Percentiles rank a stretch among this genome's conserved stretches.
Evolutionary conservation across 1,139 yeast species (phyloP).

Genomic region (Saccharomyces hybrid): DNA sequence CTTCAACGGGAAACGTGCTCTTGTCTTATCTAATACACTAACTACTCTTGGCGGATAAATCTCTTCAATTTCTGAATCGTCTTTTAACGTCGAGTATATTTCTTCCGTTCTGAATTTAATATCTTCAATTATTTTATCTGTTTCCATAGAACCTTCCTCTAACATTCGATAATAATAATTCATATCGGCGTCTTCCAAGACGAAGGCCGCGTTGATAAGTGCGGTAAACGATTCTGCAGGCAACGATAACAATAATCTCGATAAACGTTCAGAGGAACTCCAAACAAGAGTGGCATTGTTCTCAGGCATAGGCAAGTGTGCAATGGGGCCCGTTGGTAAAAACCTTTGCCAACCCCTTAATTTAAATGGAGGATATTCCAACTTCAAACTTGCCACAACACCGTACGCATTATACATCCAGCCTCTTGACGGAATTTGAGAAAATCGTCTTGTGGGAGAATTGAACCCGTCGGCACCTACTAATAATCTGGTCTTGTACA

Average conservation of each 20-base stretch:
- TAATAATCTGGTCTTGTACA: constrained; percentile 59
- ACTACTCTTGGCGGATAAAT: constrained; percentile 61
- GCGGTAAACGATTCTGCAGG: constrained; percentile 57
- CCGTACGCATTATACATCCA: constrained; percentile 90
- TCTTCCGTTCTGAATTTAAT: constrained; percentile 62
- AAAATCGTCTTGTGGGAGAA: constrained; percentile 81
- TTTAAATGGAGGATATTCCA: constrained; percentile 64
- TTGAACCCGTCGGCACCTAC: constrained; percentile 96
- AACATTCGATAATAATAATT: constrained; percentile 60
- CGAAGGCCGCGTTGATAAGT: constrained; percentile 79
- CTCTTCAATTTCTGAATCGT: constrained; percentile 43
- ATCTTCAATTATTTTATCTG: constrained; percentile 54
- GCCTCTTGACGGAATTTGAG: constrained; percentile 79
- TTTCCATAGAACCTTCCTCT: constrained; percentile 32
- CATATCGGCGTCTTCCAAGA: constrained; percentile 69
- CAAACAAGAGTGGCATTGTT: constrained; percentile 86
- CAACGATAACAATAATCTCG: constrained; percentile 52
- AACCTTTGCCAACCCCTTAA: constrained; percentile 89
- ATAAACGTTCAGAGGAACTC: constrained; percentile 77
- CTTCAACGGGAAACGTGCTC: constrained; percentile 85
- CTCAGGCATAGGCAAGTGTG: constrained; percentile 79
- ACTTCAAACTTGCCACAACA: constrained; percentile 76
- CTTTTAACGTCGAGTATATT: constrained; percentile 36
- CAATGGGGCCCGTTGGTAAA: constrained; percentile 86
- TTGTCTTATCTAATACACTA: constrained; percentile 50